phyloP scores from a whole-genome alignment of 2,329 filamentous ascomycete genomes.

The Venturia asperata region DNA sequence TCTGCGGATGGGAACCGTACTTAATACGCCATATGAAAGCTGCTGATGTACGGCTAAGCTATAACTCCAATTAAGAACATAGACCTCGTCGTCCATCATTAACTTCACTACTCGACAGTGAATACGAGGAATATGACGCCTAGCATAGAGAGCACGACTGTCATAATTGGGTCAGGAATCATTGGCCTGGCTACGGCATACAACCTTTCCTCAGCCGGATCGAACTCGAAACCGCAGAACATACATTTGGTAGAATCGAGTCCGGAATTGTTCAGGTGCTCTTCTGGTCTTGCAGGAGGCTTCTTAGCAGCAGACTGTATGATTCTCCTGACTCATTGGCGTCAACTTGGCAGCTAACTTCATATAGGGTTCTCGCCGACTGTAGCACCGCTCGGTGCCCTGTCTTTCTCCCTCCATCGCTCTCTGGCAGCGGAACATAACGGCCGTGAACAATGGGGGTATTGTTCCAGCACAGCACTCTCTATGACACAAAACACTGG shows the following conservation, averaged over 20 bases:
- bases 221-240: constrained; percentile 33
- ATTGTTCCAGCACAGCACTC: constrained; percentile 49
- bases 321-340: constrained; percentile 19
- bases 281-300: constrained; percentile 66
- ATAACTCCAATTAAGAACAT: too few relatives aligned
- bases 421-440: constrained; percentile 53
- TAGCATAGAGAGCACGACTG: constrained; percentile 22
- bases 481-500: constrained; percentile 45
- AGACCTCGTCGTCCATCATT: background rate
- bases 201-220: constrained; percentile 50
- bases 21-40: background rate
- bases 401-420: constrained; percentile 64
- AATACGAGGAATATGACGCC: background rate
- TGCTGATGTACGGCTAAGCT: background rate
- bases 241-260: constrained; percentile 55
- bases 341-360: background rate
- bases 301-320: constrained; percentile 65
- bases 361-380: constrained; percentile 49
- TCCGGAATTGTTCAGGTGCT: constrained; percentile 59
- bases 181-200: constrained; percentile 46
- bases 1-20: background rate
- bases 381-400: constrained; percentile 51
- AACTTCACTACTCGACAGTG: background rate
- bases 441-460: constrained; percentile 54
- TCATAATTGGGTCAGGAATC: constrained; percentile 41